Percentiles rank a stretch among this genome's conserved stretches.
These are phyloP conservation scores for Chytridium lagenaria DNA, from an alignment of 371 early-diverging fungal species.

Conservation along the genomic window DNA sequence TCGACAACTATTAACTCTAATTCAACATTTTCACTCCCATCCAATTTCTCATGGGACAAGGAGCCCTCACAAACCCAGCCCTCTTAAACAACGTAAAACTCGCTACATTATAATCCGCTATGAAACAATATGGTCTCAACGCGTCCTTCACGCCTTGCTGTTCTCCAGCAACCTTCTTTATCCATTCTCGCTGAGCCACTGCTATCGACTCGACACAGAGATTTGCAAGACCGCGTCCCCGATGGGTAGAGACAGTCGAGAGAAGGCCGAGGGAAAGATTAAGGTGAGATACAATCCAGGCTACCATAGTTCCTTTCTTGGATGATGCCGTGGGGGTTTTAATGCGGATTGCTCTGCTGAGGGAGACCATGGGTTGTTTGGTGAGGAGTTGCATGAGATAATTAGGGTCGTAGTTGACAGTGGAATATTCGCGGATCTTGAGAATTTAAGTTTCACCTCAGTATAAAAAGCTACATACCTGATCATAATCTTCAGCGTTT, in stretches of 20 bases:
- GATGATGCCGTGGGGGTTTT: not conserved
- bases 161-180: not conserved
- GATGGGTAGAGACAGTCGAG: not conserved
- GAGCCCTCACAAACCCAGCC: not conserved
- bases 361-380: not conserved
- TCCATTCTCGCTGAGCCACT: not conserved
- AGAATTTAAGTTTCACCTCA: not conserved
- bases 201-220: not conserved
- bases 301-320: not conserved
- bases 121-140: no score
- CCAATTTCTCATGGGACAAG: no score
- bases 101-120: no score
- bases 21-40: no score
- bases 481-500: not conserved
- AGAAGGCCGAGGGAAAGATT: conserved; percentile 9
- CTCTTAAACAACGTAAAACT: not conserved
- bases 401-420: not conserved
- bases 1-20: no score
- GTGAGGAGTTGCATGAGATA: not conserved
- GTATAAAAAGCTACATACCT: not conserved
- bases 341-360: conserved; percentile 1
- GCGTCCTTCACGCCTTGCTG: not conserved
- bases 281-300: conserved; percentile 2
- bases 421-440: not conserved
- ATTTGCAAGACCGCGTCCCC: not conserved